Evolutionary conservation across 2,329 filamentous ascomycete genomes (phyloP), one percentile per base, ranked within the genome.

Genomic region (Pseudogymnoascus sp.): DNA sequence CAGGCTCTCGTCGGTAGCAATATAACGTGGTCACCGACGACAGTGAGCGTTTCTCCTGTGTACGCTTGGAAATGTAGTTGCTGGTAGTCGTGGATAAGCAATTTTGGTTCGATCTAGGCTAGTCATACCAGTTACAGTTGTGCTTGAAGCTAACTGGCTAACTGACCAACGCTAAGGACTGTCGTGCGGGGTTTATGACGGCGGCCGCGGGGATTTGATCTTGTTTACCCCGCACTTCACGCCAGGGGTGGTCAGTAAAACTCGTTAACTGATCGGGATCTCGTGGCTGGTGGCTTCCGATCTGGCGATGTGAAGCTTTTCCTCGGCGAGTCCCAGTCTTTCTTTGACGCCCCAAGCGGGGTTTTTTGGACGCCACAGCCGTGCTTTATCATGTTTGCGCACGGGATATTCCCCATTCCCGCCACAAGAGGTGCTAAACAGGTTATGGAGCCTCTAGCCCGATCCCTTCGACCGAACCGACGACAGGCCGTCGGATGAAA

Each of bases 151-250:
- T 33, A 33, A 55, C 28, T 55, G 45, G 45, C 14, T 19, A n/a
- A 33, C 25, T 19, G n/a, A 11, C n/a, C 16, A 11, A n/a, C n/a
- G 25, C 45, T 16, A 33, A 55, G 8, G 4, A n/a, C 2, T 9
- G 23, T 33, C 28, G 49, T 55, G 49, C 49, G 49, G 49, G 28
- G 49, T 33, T 55, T 55, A 33, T 55, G 49, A 55, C n/a, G n/a
- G n/a, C 25, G n/a, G 28, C 22, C 9, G n/a, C 16, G 49, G 49
- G 49, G 49, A 19, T 19, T 19, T 19, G 16, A 33, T 55, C 9
- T n/a, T 19, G 49, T 12, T 55, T 55, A 55, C 49, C 49, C 49
- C 49, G 49, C 49, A 55, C 49, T 55, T 33, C 28, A 55, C 12
- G 14, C 8, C 49, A 55, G 49, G 49, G n/a, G n/a, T n/a, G 28